These are phyloP conservation scores for Populus euphratica DNA, from an alignment of 345 rosid species.

Conservation along the genomic window DNA sequence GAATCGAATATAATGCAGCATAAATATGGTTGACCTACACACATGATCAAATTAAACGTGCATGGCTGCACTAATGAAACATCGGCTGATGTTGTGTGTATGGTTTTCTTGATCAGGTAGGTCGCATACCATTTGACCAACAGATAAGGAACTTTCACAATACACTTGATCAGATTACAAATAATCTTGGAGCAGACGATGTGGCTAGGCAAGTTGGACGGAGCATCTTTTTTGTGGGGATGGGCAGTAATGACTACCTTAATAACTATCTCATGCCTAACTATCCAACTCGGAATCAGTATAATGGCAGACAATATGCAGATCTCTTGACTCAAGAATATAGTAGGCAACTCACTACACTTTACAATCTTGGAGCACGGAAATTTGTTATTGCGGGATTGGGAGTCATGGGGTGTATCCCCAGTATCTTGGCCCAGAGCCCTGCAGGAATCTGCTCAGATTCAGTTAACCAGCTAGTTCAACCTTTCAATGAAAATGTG, in stretches of 20 bases:
- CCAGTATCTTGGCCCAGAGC: slow-evolving; percentile 85
- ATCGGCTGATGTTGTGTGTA: background rate
- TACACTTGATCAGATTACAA: slow-evolving; percentile 66
- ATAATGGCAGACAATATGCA: slow-evolving; percentile 66
- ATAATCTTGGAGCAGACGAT: slow-evolving; percentile 52
- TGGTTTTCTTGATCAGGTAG: slow-evolving; percentile 45
- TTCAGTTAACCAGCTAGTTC: slow-evolving; percentile 66
- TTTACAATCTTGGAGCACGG: slow-evolving; percentile 82
- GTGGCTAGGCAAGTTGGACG: slow-evolving; percentile 44
- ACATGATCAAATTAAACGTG: background rate
- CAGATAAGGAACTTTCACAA: slow-evolving; percentile 77
- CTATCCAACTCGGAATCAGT: slow-evolving; percentile 64
- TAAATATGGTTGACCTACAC: background rate
- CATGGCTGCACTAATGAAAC: background rate
- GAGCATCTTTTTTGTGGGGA: slow-evolving; percentile 79
- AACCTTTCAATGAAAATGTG: slow-evolving; percentile 75
- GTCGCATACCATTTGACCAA: slow-evolving; percentile 78
- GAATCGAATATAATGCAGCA: background rate
- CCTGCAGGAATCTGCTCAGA: slow-evolving; percentile 64
- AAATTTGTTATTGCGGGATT: slow-evolving; percentile 77
- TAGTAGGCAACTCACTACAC: slow-evolving; percentile 49
- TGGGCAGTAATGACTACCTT: slow-evolving; percentile 98
- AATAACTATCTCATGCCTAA: slow-evolving; percentile 97
- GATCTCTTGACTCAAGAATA: slow-evolving; percentile 69
- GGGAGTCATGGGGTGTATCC: slow-evolving; percentile 94